These are phyloP conservation scores for Penicillium expansum DNA, from an alignment of 2,329 filamentous ascomycete species.

Conservation along the genomic window DNA sequence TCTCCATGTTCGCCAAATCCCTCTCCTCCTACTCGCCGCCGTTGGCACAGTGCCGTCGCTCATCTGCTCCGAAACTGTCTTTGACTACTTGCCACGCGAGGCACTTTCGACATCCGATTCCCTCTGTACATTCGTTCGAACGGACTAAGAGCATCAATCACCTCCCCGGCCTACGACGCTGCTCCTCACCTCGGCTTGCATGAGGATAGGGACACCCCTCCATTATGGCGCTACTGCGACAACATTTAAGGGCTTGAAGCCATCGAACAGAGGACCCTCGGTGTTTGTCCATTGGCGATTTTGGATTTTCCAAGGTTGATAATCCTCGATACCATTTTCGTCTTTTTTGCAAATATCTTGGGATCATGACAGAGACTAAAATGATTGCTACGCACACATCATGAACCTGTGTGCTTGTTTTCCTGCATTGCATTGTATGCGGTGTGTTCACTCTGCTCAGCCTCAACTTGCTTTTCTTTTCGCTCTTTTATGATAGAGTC, in stretches of 20 bases:
- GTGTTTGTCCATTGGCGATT: constrained; percentile 17
- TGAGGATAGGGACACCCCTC: constrained; percentile 13
- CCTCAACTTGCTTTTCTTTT: constrained; percentile 26
- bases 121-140: constrained; percentile 14
- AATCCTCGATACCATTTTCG: constrained; percentile 13
- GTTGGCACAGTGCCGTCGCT: constrained; percentile 18
- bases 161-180: constrained; percentile 11
- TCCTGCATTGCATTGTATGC: constrained; percentile 26
- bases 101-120: constrained; percentile 7
- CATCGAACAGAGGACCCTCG: constrained; percentile 23
- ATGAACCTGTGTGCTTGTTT: constrained; percentile 28
- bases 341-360: constrained; percentile 21
- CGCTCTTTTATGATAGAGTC: constrained; percentile 34
- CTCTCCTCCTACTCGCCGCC: constrained; percentile 16
- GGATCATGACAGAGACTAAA: constrained; percentile 29
- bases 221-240: constrained; percentile 21
- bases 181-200: constrained; percentile 13
- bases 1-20: constrained; percentile 22
- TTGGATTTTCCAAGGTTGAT: constrained; percentile 15
- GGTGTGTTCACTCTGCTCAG: constrained; percentile 31
- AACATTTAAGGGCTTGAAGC: constrained; percentile 31
- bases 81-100: constrained; percentile 9
- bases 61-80: constrained; percentile 13
- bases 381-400: constrained; percentile 28
- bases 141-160: constrained; percentile 12